A percentile compares a stretch with the other conserved stretches of the same genome.
These are phyloP conservation scores for Aspergillus japonicus DNA, from an alignment of 2,329 filamentous ascomycete species.

Conservation along the genomic window DNA sequence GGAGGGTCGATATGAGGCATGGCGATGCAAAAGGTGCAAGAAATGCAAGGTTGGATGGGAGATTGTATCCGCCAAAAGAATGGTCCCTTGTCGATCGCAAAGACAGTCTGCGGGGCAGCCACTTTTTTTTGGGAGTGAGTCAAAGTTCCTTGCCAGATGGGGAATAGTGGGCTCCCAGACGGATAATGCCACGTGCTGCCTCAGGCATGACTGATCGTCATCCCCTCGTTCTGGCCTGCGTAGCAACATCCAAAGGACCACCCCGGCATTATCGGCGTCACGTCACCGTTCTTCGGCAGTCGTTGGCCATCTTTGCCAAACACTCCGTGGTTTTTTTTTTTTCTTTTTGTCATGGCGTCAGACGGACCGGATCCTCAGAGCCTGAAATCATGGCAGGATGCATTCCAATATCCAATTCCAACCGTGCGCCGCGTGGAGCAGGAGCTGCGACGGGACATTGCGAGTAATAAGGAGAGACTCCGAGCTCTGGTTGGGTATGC, in stretches of 20 bases:
- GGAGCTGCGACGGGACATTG: constrained; percentile 61
- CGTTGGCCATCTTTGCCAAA: constrained; percentile 10
- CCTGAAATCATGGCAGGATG: constrained; percentile 64
- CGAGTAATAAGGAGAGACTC: constrained; percentile 65
- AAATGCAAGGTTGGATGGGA: not conserved
- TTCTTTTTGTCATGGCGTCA: constrained; percentile 49
- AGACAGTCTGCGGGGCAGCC: constrained; percentile 2
- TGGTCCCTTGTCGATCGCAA: constrained; percentile 1
- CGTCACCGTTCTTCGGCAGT: constrained; percentile 1
- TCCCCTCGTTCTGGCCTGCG: constrained; percentile 6
- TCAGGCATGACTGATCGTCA: constrained; percentile 19
- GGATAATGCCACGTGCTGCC: constrained; percentile 17
- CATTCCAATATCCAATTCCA: constrained; percentile 64
- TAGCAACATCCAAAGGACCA: constrained; percentile 4
- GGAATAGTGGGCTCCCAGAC: constrained; percentile 5
- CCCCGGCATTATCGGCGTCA: constrained; percentile 1
- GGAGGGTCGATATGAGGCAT: constrained; percentile 34
- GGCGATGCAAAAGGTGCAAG: constrained; percentile 2
- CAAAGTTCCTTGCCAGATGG: constrained; percentile 14
- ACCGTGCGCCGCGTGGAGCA: constrained; percentile 62
- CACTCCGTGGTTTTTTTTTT: constrained; percentile 6
- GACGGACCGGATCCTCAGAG: constrained; percentile 57
- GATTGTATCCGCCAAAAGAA: not conserved
- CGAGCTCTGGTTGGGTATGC: constrained; percentile 64
- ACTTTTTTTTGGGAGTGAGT: constrained; percentile 15